Base-by-base conservation (phyloP, 176 grass and related monocot species). In the Juncus effusus region DNA sequence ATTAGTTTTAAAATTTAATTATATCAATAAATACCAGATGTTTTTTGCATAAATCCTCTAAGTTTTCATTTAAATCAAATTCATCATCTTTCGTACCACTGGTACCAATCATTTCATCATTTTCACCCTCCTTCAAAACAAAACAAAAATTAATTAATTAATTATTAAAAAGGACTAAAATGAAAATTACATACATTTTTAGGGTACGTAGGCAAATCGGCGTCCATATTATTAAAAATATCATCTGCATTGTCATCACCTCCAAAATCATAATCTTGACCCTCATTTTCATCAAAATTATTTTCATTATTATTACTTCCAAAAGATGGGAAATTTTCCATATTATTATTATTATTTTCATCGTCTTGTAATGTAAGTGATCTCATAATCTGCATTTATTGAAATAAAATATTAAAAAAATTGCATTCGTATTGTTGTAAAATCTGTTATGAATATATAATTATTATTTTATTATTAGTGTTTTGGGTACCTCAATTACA, bases 11-110 rank as follows among this genome's bases (percentile, higher is more conserved):
- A 16, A 13, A 68, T 66, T 42, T 36, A 69, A 41, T 3, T 36
- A n/a, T 63, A 62, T 1, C 7, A 15, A 57, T 49, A 36, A 8
- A 74, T 81, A 99, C 94, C 85, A 93, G 73, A 72, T 99, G 94
- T 36, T 44, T 84, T 28, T 53, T 77, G 64, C 94, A 93, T 78
- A 99, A 85, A 49, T 87, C 83, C 1, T 84, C 94, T 58, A 99
- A 85, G 78, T 42, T 93, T 78, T 36, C 72, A 76, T 77, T 62
- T 40, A 51, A 78, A 72, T 84, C 78, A 36, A 60, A 44, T 66
- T 63, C 75, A 6, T 74, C 80, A 51, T 87, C 83, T 38, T 73
- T 62, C 28, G 79, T 44, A 51, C n/a, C 79, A 72, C 40, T 73
- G 68, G 62, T 44, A 36, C 40, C 77, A 35, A 64, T 61, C 68